Evolutionary conservation across 2,329 filamentous ascomycete genomes (phyloP).

Genomic region (Diaporthe sp.): DNA sequence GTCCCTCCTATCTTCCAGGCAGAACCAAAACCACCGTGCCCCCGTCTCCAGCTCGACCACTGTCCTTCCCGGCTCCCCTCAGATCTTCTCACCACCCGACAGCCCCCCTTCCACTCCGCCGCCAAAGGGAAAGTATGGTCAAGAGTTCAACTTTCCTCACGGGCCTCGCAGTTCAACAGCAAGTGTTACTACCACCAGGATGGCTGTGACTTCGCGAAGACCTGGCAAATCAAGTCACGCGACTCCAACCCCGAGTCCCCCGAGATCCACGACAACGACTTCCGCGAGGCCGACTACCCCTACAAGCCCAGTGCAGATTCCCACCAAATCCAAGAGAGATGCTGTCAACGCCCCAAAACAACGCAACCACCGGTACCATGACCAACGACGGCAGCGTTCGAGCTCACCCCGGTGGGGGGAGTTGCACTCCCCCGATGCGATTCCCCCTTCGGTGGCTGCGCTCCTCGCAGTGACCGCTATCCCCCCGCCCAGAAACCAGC

Average conservation of each 20-base stretch:
- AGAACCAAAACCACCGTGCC: conserved; percentile 39
- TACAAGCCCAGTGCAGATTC: conserved; percentile 67
- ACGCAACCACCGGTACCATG: conserved; percentile 45
- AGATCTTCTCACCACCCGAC: conserved; percentile 31
- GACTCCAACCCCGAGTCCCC: conserved; percentile 39
- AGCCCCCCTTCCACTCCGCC: conserved; percentile 31
- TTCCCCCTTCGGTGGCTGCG: conserved; percentile 69
- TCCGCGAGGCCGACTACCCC: conserved; percentile 50
- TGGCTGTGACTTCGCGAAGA: conserved; percentile 42
- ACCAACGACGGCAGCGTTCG: conserved; percentile 48
- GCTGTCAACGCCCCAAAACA: conserved; percentile 48
- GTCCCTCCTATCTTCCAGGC: conserved; percentile 51
- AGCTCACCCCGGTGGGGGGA: conserved; percentile 49
- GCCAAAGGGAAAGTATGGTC: conserved; percentile 46
- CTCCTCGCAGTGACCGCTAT: conserved; percentile 72
- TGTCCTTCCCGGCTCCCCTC: conserved; percentile 26
- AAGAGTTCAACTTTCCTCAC: conserved; percentile 28
- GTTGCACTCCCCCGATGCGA: conserved; percentile 61
- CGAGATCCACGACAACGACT: conserved; percentile 44
- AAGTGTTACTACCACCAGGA: conserved; percentile 39
- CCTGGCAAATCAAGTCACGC: conserved; percentile 38
- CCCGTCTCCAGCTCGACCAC: conserved; percentile 35
- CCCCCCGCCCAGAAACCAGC: conserved; percentile 56
- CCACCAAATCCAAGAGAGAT: conserved; percentile 53
- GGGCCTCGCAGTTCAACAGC: conserved; percentile 36